Base-by-base conservation (phyloP, 352 stramenopile species). In the Pythium folliculosum region DNA sequence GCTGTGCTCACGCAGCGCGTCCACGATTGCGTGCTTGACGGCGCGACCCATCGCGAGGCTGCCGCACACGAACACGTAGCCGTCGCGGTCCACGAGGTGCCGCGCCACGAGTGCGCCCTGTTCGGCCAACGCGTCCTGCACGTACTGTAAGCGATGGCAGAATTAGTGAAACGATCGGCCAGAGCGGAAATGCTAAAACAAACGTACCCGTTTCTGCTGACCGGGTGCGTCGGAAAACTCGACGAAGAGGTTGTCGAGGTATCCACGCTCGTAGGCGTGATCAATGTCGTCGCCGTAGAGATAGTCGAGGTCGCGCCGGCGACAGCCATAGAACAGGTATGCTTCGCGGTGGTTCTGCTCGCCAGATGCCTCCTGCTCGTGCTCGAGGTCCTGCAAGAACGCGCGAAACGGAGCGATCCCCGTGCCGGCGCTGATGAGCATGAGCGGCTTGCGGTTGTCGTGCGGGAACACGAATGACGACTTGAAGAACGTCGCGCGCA, bases 321-420 rank as follows among this genome's bases (percentile, higher is more conserved):
- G 87, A 30, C 86, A 95, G 37, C 88, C 88, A 40, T 92, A 91
- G 55, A 92, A 95, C 23, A 95, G 58, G 49, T 92, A 90, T 7
- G 86, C 80, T 56, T 77, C 57, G 51, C 81, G 77, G 43, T 76
- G 75, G 21, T 75, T 70, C 3, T 40, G 21, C 43, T 56, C 63
- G 25, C 25, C 25, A 1, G 68, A 71, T 3, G 38, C 50, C 30
- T 73, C 67, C 16, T 73, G 60, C 70, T 92, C 82, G 60, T 90
- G 81, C 70, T 88, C 70, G 22, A 89, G 74, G 32, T 92, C 82
- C 60, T 95, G 85, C 7, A 93, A 35, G 44, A 95, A 90, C 9
- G 86, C 88, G 23, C 88, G 80, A 67, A 95, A 95, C 21, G 88
- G 88, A 23, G 88, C 88, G 48, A 95, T 90, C 53, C 88, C 88